Percentiles rank a stretch among this genome's conserved stretches.
phyloP scores from a whole-genome alignment of 768 basidiomycete genomes.

The Daedaleopsis nitida region DNA sequence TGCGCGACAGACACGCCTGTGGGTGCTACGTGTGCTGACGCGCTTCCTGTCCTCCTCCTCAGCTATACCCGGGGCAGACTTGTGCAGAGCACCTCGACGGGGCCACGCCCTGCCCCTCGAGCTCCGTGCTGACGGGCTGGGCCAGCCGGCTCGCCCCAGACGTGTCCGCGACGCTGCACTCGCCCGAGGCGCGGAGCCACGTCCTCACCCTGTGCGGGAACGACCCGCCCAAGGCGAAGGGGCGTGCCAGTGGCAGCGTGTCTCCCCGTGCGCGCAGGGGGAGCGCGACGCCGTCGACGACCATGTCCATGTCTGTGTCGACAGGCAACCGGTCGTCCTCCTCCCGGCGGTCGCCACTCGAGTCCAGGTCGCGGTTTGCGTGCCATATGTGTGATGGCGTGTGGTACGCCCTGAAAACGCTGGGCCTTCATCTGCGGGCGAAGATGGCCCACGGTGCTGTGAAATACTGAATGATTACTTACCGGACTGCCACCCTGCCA shows the following conservation, averaged over 20 bases:
- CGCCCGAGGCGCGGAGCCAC: not conserved
- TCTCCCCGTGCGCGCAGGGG: constrained; percentile 4
- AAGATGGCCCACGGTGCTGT: constrained; percentile 13
- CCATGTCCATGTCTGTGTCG: not conserved
- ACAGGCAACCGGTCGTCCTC: constrained; percentile 8
- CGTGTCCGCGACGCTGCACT: not conserved
- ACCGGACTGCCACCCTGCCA: no score
- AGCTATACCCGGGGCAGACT: constrained; percentile 11
- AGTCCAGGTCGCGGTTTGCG: constrained; percentile 3
- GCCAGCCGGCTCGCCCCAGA: not conserved
- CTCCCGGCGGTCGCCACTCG: no score
- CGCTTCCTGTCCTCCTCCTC: not conserved
- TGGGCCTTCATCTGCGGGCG: constrained; percentile 18
- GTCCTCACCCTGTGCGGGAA: constrained; percentile 1
- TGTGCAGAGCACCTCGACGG: constrained; percentile 2
- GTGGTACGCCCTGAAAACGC: constrained; percentile 18
- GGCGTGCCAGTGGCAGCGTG: not conserved
- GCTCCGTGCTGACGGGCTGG: not conserved
- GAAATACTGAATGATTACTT: constrained; percentile 3
- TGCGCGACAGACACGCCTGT: not conserved
- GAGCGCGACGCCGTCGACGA: constrained; percentile 8
- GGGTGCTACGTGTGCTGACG: not conserved
- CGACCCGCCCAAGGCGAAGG: not conserved
- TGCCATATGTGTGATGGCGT: constrained; percentile 12
- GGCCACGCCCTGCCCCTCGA: constrained; percentile 1